phyloP scores from a whole-genome alignment of 2,329 filamentous ascomycete species.

The Hypoxylon sp. region DNA sequence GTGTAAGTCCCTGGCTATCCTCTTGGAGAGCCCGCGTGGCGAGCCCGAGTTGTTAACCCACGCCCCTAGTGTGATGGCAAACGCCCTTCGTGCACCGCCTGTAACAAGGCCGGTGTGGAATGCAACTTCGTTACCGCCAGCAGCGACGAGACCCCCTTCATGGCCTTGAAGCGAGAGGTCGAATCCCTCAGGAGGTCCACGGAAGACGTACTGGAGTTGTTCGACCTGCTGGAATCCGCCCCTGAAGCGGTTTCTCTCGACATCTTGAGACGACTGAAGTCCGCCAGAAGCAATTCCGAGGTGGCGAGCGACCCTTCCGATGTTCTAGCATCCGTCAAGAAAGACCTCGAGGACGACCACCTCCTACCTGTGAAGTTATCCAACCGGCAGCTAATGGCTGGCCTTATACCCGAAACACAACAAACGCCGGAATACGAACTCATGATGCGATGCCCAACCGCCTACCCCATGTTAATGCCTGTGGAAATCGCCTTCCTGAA shows the following conservation, averaged over 20 bases:
- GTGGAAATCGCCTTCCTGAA: slow-evolving; percentile 38
- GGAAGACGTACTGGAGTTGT: slow-evolving; percentile 35
- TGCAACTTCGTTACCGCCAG: slow-evolving; percentile 41
- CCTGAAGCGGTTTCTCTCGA: slow-evolving; percentile 36
- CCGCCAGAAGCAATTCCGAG: slow-evolving; percentile 29
- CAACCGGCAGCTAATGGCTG: slow-evolving; percentile 37
- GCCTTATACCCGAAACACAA: slow-evolving; percentile 37
- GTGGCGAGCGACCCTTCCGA: slow-evolving; percentile 32
- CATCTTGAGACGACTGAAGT: slow-evolving; percentile 39
- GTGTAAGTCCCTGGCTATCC: slow-evolving; percentile 24
- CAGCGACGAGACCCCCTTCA: slow-evolving; percentile 42
- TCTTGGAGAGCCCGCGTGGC: not conserved
- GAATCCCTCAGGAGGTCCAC: slow-evolving; percentile 37
- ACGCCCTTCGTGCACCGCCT: slow-evolving; percentile 37
- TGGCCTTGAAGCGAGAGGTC: slow-evolving; percentile 41
- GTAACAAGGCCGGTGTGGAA: slow-evolving; percentile 27
- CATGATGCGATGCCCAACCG: slow-evolving; percentile 39
- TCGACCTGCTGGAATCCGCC: slow-evolving; percentile 37
- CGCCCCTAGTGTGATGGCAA: slow-evolving; percentile 37
- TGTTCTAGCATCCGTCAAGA: slow-evolving; percentile 34
- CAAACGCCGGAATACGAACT: slow-evolving; percentile 37
- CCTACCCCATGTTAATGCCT: slow-evolving; percentile 36
- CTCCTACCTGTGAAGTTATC: slow-evolving; percentile 33
- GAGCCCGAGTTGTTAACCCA: slow-evolving; percentile 18
- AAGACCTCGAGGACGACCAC: slow-evolving; percentile 32